These are phyloP conservation scores for Madurella fahalii DNA, from an alignment of 2,329 filamentous ascomycete genomes.

Conservation along the genomic window DNA sequence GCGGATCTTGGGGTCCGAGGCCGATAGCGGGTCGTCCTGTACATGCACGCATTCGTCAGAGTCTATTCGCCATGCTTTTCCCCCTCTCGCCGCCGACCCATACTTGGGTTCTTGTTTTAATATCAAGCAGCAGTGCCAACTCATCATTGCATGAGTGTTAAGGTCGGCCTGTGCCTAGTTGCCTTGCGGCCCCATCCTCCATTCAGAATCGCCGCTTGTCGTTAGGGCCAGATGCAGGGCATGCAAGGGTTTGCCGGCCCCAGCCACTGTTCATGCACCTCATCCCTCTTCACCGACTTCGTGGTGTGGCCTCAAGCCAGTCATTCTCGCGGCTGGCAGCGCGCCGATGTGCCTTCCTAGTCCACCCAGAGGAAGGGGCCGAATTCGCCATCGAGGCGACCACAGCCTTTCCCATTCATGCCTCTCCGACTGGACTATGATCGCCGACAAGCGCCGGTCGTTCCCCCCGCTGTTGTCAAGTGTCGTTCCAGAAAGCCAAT, in stretches of 20 bases:
- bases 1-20: slow-evolving; percentile 6
- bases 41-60: slow-evolving; percentile 13
- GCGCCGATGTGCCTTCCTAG: slow-evolving; percentile 7
- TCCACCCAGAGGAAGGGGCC: neutral
- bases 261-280: slow-evolving; percentile 44
- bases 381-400: slow-evolving; percentile 13
- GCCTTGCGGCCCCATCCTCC: slow-evolving; percentile 34
- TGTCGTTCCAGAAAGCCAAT: slow-evolving; percentile 25
- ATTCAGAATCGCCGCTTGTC: slow-evolving; percentile 30
- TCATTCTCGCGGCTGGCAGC: slow-evolving; percentile 22
- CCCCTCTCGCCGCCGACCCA: slow-evolving; percentile 19
- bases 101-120: slow-evolving; percentile 44
- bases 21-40: slow-evolving; percentile 8
- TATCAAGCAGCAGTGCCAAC: slow-evolving; percentile 65
- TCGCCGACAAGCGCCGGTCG: slow-evolving; percentile 19
- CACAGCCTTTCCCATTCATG: neutral
- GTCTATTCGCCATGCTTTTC: slow-evolving; percentile 19
- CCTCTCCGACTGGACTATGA: neutral
- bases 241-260: slow-evolving; percentile 34
- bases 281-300: slow-evolving; percentile 44
- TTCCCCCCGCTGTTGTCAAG: slow-evolving; percentile 20
- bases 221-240: slow-evolving; percentile 30
- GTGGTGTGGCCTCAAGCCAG: slow-evolving; percentile 31
- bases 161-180: slow-evolving; percentile 40
- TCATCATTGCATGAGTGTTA: slow-evolving; percentile 68